These are phyloP conservation scores for Wallemia mellicola DNA, from an alignment of 1,284 basidiomycete genomes.

Conservation along the genomic window DNA sequence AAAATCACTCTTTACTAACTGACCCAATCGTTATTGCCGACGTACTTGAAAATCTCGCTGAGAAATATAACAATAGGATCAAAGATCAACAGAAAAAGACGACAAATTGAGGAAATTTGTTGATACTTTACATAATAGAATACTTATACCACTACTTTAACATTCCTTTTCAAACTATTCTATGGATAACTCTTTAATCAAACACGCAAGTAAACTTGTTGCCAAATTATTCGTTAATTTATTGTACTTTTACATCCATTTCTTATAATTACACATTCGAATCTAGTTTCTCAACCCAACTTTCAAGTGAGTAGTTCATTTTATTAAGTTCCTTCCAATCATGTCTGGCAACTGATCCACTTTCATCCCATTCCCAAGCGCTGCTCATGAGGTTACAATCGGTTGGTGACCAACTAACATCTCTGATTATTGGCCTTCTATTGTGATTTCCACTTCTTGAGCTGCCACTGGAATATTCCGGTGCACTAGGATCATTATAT, in stretches of 20 bases:
- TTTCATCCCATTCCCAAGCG: conserved; percentile 37
- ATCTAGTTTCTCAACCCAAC: background rate
- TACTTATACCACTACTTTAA: too few species aligned
- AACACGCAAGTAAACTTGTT: background rate
- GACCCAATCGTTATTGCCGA: background rate
- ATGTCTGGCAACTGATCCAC: conserved; percentile 51
- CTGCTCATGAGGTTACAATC: conserved; percentile 75
- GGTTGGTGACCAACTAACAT: conserved; percentile 71
- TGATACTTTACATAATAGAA: too few species aligned
- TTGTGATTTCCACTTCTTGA: background rate
- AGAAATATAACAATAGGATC: background rate
- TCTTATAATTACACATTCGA: too few species aligned
- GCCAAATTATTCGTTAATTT: background rate
- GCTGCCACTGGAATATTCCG: conserved; percentile 6
- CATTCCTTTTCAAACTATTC: too few species aligned
- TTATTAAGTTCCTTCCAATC: conserved; percentile 41
- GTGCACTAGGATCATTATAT: conserved; percentile 12
- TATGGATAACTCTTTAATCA: too few species aligned
- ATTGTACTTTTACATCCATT: background rate
- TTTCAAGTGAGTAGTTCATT: background rate
- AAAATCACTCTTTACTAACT: background rate
- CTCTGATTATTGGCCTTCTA: conserved; percentile 27
- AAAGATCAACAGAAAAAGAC: background rate
- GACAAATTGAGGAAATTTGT: too few species aligned
- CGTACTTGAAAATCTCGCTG: background rate